Conservation (phyloP, 768 basidiomycete genomes). For the Leccinum uliginosum region DNA sequence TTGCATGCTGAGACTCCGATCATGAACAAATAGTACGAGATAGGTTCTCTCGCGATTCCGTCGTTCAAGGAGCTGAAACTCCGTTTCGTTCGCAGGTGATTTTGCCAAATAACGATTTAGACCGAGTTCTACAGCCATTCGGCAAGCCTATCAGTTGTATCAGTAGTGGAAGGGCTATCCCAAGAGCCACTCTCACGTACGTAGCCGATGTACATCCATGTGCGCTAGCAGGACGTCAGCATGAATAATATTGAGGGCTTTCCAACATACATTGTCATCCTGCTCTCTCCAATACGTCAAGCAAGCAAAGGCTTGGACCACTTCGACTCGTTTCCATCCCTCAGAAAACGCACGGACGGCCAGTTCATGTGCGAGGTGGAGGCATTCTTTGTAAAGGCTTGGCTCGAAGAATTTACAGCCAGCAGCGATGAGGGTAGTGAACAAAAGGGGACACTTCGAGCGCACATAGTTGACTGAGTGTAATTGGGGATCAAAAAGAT, state of each 20-base stretch:
- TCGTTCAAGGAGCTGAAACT: constrained; percentile 65
- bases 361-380: constrained; percentile 68
- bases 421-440: constrained; percentile 80
- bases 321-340: constrained; percentile 77
- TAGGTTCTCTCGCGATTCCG: constrained; percentile 85
- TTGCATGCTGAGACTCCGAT: constrained; percentile 81
- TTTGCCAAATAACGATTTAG: constrained; percentile 64
- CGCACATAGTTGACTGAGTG: constrained; percentile 82
- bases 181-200: constrained; percentile 37
- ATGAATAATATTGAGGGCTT: constrained; percentile 1
- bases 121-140: constrained; percentile 83
- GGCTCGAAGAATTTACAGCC: constrained; percentile 81
- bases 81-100: constrained; percentile 56
- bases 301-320: constrained; percentile 86
- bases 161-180: constrained; percentile 1
- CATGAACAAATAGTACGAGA: constrained; percentile 81
- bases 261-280: constrained; percentile 63
- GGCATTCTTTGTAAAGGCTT: constrained; percentile 60
- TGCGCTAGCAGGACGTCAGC: constrained; percentile 46
- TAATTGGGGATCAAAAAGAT: constrained; percentile 82
- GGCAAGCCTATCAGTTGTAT: constrained; percentile 54
- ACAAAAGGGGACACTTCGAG: constrained; percentile 73
- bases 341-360: constrained; percentile 76
- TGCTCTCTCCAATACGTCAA: constrained; percentile 89
- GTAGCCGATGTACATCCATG: constrained; percentile 87